These are phyloP conservation scores for Entomortierella beljakovae DNA, from an alignment of 192 early-diverging fungal species.

Conservation along the genomic window DNA sequence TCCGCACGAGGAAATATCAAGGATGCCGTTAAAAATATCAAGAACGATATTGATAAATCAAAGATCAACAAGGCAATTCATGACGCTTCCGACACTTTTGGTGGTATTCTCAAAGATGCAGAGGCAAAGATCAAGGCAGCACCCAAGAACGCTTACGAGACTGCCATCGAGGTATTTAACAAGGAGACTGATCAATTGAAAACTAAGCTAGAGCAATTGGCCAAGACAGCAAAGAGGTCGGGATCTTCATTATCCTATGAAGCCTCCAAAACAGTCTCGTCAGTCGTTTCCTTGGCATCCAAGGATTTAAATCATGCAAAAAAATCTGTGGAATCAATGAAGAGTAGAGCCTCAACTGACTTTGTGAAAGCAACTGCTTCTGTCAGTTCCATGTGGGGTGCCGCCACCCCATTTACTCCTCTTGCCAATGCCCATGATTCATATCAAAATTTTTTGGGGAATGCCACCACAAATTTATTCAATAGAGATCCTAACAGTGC, in stretches of 20 bases:
- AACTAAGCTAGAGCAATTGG: constrained; percentile 31
- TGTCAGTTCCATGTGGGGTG: constrained; percentile 36
- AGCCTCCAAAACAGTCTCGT: constrained; percentile 41
- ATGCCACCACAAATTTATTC: constrained; percentile 27
- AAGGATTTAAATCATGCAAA: constrained; percentile 16
- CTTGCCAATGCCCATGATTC: constrained; percentile 30
- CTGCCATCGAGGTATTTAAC: constrained; percentile 31
- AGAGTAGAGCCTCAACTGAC: constrained; percentile 12
- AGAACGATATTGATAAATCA: constrained; percentile 23
- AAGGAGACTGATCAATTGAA: constrained; percentile 34
- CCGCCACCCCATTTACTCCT: constrained; percentile 27
- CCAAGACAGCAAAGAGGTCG: constrained; percentile 22
- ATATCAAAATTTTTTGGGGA: constrained; percentile 24
- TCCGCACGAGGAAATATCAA: constrained; percentile 17
- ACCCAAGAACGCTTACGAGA: constrained; percentile 39
- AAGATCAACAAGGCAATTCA: constrained; percentile 25
- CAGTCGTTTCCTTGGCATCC: constrained; percentile 8
- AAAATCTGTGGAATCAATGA: constrained; percentile 12
- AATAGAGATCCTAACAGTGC: background rate
- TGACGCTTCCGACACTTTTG: constrained; percentile 21
- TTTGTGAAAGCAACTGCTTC: constrained; percentile 37
- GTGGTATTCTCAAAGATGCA: constrained; percentile 16
- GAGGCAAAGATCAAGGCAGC: constrained; percentile 45
- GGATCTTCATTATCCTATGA: constrained; percentile 29
- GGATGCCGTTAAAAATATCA: constrained; percentile 10